These are phyloP conservation scores for Mycosphaerella sp. DNA, from an alignment of 2,329 filamentous ascomycete species.

Conservation along the genomic window DNA sequence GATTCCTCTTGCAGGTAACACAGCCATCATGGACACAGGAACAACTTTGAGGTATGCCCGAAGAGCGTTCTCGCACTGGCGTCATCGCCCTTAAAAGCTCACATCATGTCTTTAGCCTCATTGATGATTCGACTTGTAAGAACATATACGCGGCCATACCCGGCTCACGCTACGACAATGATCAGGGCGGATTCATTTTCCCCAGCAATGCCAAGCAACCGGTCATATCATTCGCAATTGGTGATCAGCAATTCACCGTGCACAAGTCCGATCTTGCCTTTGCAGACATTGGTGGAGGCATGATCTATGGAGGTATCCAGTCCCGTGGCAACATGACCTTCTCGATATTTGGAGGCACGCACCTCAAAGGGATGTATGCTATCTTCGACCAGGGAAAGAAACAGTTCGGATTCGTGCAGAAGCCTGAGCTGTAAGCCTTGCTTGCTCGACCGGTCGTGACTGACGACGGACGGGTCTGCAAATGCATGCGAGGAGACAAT, in stretches of 20 bases:
- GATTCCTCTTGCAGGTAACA: conserved; percentile 50
- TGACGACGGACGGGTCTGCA: background rate
- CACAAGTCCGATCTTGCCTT: conserved; percentile 60
- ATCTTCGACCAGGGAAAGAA: conserved; percentile 57
- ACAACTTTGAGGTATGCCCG: conserved; percentile 50
- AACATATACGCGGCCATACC: conserved; percentile 60
- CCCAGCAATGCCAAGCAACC: conserved; percentile 55
- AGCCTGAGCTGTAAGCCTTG: conserved; percentile 1
- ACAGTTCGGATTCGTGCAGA: conserved; percentile 55
- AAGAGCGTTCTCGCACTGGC: background rate
- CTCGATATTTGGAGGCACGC: conserved; percentile 59
- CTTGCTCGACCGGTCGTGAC: too few relatives aligned
- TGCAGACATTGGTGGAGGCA: conserved; percentile 49
- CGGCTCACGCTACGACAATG: conserved; percentile 44
- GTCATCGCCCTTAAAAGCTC: background rate
- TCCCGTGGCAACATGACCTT: conserved; percentile 53
- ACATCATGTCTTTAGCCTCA: conserved; percentile 44
- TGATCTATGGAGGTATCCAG: conserved; percentile 61
- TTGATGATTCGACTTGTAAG: conserved; percentile 56
- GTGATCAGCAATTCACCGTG: conserved; percentile 53
- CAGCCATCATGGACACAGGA: conserved; percentile 65
- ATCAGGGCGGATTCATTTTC: conserved; percentile 52
- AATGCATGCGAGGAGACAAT: too few relatives aligned
- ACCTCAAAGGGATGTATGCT: conserved; percentile 60
- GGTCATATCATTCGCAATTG: conserved; percentile 57